Evolutionary conservation across 2,329 filamentous ascomycete species (phyloP), one percentile per base, ranked within the genome.

Genomic region (Penicillium rolfsii): DNA sequence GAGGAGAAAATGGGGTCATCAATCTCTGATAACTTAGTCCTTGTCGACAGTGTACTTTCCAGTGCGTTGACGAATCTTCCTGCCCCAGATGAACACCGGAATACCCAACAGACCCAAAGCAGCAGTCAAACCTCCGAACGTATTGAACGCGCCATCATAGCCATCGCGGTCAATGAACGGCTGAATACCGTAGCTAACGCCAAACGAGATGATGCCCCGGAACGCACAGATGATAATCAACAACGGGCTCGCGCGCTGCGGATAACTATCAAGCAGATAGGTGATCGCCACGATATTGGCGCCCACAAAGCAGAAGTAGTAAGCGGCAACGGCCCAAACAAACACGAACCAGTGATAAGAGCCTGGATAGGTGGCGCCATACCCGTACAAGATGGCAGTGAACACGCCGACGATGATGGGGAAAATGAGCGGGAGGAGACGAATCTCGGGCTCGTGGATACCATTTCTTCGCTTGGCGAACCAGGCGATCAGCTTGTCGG

Each of bases 201-300:
- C 80, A 55, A 82, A 82, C 0, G 75, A 78, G 8, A 83, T 77
- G 45, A 82, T 76, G 0, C 80, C 80, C 2, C 80, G 72, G 63
- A 81, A 74, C 4, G 80, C 79, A 53, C 79, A 81, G 33, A 83
- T 78, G 38, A 83, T 75, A 3, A 82, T 76, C 22, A 83, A 65
- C 1, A 81, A 60, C 0, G 80, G 77, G 0, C 78, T 78, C 4
- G 79, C 75, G 2, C 77, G 72, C 2, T 74, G 72, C 1, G 79
- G 79, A 57, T 81, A 82, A 1, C 76, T 73, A 57, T 82, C 80
- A 2, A 83, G 73, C 4, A 79, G 65, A 60, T 79, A 81, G 0
- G 79, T 80, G 53, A 81, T 79, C 0, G 73, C 78, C 4, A 77
- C 76, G 56, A 81, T 80, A 61, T 81, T 82, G 8, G 75, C 75